Evolutionary conservation across 2,329 filamentous ascomycete genomes (phyloP).

Genomic region (Lachnellula arida): DNA sequence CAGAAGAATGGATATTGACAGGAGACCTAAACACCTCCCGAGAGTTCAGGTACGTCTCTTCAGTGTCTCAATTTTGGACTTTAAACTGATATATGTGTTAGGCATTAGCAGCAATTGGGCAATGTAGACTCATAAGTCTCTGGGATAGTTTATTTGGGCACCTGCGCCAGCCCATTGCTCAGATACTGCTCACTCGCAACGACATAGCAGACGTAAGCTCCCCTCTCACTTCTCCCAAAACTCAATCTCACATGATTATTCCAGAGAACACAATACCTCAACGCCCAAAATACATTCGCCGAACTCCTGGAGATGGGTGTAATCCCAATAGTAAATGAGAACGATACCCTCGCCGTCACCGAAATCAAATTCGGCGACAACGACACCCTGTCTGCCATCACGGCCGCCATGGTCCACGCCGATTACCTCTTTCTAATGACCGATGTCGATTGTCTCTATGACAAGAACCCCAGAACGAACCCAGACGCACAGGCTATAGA

Average conservation of each 20-base stretch:
- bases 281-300: conserved; percentile 91
- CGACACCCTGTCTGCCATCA: conserved; percentile 93
- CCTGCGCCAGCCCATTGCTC: conserved; percentile 83
- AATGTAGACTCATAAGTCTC: conserved; percentile 89
- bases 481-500: conserved; percentile 86
- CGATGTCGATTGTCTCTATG: conserved; percentile 95
- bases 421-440: conserved; percentile 98
- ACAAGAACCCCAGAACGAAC: conserved; percentile 84
- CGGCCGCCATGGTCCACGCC: conserved; percentile 93
- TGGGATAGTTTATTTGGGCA: conserved; percentile 93
- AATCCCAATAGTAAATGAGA: conserved; percentile 98
- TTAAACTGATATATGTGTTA: conserved; percentile 30
- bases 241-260: conserved; percentile 12
- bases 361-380: conserved; percentile 99
- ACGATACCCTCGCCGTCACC: conserved; percentile 91
- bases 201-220: conserved; percentile 83
- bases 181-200: conserved; percentile 89
- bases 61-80: background rate
- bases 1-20: conserved; percentile 81
- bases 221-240: background rate
- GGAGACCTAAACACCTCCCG: conserved; percentile 84
- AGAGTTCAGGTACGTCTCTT: conserved; percentile 65
- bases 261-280: conserved; percentile 85
- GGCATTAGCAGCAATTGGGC: conserved; percentile 91
- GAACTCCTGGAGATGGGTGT: conserved; percentile 92